Evolutionary conservation across 75 land plant genomes (phyloP).

Genomic region (Cupressus sempervirens): DNA sequence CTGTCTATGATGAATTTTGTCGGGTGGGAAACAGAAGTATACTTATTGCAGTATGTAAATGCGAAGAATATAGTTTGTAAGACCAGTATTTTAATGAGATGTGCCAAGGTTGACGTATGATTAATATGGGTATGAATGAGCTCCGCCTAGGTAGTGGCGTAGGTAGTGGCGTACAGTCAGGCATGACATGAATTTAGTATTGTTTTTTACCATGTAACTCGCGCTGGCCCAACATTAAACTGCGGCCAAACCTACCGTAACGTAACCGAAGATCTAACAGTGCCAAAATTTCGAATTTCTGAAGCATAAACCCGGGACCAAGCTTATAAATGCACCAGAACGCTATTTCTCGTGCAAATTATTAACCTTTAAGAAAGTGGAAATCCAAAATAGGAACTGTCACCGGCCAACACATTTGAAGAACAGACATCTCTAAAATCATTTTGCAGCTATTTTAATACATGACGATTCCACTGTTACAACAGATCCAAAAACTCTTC

Average conservation of each 20-base stretch:
- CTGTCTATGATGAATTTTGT: not conserved
- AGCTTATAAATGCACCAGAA: not conserved
- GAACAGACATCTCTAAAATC: not conserved
- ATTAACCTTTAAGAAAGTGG: not conserved
- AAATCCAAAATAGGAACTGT: not conserved
- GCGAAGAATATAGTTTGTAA: not conserved
- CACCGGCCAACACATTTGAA: not conserved
- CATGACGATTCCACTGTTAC: not conserved
- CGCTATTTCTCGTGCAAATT: not conserved
- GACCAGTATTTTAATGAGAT: not conserved
- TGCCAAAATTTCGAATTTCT: not conserved
- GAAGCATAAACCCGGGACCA: not conserved
- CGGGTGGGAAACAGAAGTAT: too few species aligned
- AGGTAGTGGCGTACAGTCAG: not conserved
- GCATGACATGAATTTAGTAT: not conserved
- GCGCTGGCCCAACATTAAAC: not conserved
- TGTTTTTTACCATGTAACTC: not conserved
- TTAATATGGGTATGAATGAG: not conserved
- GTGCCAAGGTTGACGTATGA: too few species aligned
- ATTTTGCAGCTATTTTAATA: not conserved
- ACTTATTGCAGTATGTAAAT: too few species aligned
- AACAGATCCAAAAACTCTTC: not conserved
- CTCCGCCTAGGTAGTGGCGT: not conserved
- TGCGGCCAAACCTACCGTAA: not conserved
- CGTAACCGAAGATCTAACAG: not conserved